phyloP scores from a whole-genome alignment of 345 rosid species.

The Acer negundo region DNA sequence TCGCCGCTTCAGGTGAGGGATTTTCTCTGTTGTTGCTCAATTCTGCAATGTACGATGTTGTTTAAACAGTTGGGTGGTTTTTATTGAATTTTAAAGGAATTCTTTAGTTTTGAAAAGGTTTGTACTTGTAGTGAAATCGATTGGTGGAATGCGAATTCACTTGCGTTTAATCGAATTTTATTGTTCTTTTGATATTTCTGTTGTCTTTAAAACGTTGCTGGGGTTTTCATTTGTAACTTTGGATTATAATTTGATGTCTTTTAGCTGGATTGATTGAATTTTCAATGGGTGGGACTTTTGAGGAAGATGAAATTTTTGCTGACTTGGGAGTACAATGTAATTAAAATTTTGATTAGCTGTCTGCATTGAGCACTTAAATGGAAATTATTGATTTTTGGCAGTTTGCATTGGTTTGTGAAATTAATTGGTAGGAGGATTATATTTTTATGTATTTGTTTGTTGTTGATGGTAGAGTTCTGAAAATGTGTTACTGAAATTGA shows the following conservation, averaged over 20 bases:
- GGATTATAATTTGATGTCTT: no score
- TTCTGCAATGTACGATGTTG: conserved; percentile 12
- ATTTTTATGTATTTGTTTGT: background rate
- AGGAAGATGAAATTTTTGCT: background rate
- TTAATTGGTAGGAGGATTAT: background rate
- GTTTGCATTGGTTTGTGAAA: background rate
- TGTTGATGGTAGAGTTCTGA: background rate
- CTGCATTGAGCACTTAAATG: background rate
- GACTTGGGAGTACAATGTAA: background rate
- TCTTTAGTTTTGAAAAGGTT: background rate
- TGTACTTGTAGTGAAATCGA: background rate
- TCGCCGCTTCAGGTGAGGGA: conserved; percentile 91
- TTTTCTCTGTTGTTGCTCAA: background rate
- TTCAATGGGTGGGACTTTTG: background rate
- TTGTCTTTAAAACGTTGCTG: background rate
- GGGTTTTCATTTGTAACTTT: background rate
- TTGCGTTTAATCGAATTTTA: background rate
- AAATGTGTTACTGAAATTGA: background rate
- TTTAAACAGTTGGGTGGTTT: background rate
- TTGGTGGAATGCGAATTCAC: background rate
- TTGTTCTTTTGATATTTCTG: background rate
- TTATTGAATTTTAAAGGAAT: background rate
- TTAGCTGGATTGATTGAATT: background rate
- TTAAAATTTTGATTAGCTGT: background rate
- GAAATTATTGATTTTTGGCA: background rate